Base-by-base conservation (phyloP, 495 filamentous ascomycete species). In the Hypoxylon perforatum region DNA sequence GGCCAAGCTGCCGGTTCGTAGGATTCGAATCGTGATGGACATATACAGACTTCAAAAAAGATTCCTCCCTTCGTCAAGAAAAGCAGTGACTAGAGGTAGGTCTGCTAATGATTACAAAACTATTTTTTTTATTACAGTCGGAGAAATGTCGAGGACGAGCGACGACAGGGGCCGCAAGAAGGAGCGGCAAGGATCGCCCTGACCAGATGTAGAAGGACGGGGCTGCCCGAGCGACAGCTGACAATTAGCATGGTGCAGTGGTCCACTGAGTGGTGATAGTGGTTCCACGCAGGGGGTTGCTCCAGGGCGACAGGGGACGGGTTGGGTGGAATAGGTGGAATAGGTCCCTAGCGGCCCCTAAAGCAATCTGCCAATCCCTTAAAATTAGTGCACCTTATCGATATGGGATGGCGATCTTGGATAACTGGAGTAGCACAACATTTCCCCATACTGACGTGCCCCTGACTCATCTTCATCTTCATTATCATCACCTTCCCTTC, bases 161-260 rank as follows among this genome's bases (percentile, higher is more conserved):
- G 23, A 25, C 48, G 19, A 44, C 21, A 55, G 21, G 59, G 51
- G 35, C 35, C 14, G 39, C 4, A 42, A n/a, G 19, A 28, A 38
- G 57, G 44, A 49, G 35, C n/a, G 51, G 57, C 38, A 67, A 55
- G 51, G 63, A 61, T 67, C 49, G 51, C 49, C 56, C 56, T 48
- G 55, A 55, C 59, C 42, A 54, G 39, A 55, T 48, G 59, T 23
- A 55, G 10, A 56, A 39, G 49, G 50, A 62, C 59, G 59, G 59
- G 49, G 63, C 49, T 60, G 63, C 42, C 63, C 42, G 49, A 60
- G 55, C 44, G 42, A 55, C 63, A 56, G 58, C 58, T 62, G 58
- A 62, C 58, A 53, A 36, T 45, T 46, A 52, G 25, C 23, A 51
- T 54, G 19, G 12, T 18, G 41, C 48, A 15, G 48, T 45, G 39